Base-by-base conservation (phyloP, 2,329 filamentous ascomycete genomes). In the Paracoccidioides brasiliensis region DNA sequence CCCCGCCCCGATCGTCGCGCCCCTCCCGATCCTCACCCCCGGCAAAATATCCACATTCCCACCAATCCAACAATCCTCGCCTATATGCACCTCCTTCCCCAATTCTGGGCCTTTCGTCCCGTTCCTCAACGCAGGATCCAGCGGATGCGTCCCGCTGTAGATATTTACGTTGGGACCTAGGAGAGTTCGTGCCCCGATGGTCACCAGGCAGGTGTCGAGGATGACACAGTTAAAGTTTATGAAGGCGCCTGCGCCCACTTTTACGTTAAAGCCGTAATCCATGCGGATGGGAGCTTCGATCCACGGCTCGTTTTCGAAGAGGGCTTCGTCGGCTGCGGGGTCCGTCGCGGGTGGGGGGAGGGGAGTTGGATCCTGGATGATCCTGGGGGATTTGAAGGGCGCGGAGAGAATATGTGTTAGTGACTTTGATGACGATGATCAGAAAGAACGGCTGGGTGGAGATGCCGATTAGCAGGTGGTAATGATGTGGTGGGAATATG, bases 31-130 rank as follows among this genome's bases (percentile, higher is more conserved):
- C 0, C 79, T 90, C 30, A 95, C 82, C 0, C 89, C 89, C 0
- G 87, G 82, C 45, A 90, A 72, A 15, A 95, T 80, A 28, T 76
- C 80, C 4, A 82, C 82, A 64, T 83, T 84, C 0, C 86, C 86
- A 0, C 84, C 86, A 35, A 91, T 70, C 87, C 87, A 89, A 70
- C 86, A 87, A 72, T 95, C 89, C 60, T 89, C 84, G 0, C 84
- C 88, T 54, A 95, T 82, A 38, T 75, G 78, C 58, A 95, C 87
- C 8, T 85, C 80, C 61, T 80, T 82, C 0, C 88, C 90, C 7
- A 73, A 64, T 68, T 95, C 90, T 0, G 88, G 88, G 0, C 89
- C 89, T 12, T 79, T 76, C 0, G 79, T 83, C 0, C 89, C 88
- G 64, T 90, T 85, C 35, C 89, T 80, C 4, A 91, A 61, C 0